Evolutionary conservation across 139 green algal species (phyloP).

Genomic region (Trebouxia sp.): DNA sequence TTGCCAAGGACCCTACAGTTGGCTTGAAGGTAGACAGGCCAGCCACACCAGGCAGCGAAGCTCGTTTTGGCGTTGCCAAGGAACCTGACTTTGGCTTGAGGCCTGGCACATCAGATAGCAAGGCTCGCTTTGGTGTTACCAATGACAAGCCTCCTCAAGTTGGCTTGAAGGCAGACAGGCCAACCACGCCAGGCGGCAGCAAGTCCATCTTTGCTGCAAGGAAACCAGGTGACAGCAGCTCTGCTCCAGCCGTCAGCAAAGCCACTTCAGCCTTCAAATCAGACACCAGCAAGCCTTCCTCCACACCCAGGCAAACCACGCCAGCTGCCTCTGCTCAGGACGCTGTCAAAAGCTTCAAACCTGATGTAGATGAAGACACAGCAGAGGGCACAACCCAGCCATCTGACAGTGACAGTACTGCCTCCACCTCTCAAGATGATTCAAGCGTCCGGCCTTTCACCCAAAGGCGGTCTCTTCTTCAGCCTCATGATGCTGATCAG

Average conservation of each 20-base stretch:
- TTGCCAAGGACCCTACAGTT: too few species aligned
- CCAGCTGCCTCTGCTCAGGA: not conserved
- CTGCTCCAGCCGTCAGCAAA: not conserved
- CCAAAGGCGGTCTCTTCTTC: not conserved
- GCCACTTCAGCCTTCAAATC: not conserved
- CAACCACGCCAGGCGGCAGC: too few species aligned
- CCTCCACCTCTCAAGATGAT: not conserved
- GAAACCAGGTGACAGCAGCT: too few species aligned
- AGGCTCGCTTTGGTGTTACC: too few species aligned
- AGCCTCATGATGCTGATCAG: not conserved
- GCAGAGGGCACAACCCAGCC: not conserved
- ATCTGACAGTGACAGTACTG: not conserved
- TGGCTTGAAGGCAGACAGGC: too few species aligned
- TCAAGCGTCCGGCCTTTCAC: not conserved
- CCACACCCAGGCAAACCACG: not conserved
- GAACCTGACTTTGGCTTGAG: too few species aligned
- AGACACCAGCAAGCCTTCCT: slow-evolving; percentile 2
- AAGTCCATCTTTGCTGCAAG: too few species aligned
- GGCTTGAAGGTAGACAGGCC: too few species aligned
- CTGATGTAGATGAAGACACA: not conserved
- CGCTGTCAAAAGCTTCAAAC: not conserved
- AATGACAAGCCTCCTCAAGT: too few species aligned
- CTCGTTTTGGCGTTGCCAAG: too few species aligned
- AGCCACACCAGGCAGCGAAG: too few species aligned
- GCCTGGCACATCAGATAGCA: too few species aligned